Evolutionary conservation across 2,329 filamentous ascomycete genomes (phyloP).

Genomic region (Exophiala sideris): DNA sequence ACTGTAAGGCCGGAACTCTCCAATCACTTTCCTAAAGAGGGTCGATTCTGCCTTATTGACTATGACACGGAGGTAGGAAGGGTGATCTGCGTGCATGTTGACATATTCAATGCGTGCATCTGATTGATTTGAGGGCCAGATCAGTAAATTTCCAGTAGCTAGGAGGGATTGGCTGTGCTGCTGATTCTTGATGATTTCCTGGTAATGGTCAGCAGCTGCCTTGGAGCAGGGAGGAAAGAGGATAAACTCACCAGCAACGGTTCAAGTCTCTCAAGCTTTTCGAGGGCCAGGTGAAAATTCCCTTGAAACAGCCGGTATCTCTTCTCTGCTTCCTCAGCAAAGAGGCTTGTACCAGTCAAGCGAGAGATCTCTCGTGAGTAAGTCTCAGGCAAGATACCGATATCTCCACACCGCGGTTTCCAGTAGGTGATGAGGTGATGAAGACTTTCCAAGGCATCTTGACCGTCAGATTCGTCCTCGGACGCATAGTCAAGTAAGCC

Average conservation of each 20-base stretch:
- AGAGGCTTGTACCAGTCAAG: constrained; percentile 22
- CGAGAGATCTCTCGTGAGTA: constrained; percentile 21
- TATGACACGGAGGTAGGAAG: constrained; percentile 17
- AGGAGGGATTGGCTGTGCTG: constrained; percentile 3
- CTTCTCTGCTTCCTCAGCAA: constrained; percentile 20
- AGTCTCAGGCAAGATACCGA: constrained; percentile 21
- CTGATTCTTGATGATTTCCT: constrained; percentile 19
- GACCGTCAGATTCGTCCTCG: constrained; percentile 20
- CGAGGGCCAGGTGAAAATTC: constrained; percentile 17
- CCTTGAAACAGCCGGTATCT: constrained; percentile 23
- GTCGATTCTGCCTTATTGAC: constrained; percentile 14
- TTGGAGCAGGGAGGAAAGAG: background rate
- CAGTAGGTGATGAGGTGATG: constrained; percentile 22
- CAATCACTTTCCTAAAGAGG: constrained; percentile 21
- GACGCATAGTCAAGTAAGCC: constrained; percentile 18
- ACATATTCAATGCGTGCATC: constrained; percentile 17
- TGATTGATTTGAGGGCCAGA: constrained; percentile 14
- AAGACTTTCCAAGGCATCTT: constrained; percentile 17
- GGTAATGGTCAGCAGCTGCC: background rate
- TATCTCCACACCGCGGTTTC: constrained; percentile 22
- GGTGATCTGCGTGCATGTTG: constrained; percentile 7
- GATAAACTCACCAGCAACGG: constrained; percentile 20
- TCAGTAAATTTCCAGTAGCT: constrained; percentile 15
- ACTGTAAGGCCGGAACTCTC: constrained; percentile 11
- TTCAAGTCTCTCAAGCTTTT: constrained; percentile 25